phyloP scores from a whole-genome alignment of 2,329 filamentous ascomycete genomes.

The Exophiala bonariae region DNA sequence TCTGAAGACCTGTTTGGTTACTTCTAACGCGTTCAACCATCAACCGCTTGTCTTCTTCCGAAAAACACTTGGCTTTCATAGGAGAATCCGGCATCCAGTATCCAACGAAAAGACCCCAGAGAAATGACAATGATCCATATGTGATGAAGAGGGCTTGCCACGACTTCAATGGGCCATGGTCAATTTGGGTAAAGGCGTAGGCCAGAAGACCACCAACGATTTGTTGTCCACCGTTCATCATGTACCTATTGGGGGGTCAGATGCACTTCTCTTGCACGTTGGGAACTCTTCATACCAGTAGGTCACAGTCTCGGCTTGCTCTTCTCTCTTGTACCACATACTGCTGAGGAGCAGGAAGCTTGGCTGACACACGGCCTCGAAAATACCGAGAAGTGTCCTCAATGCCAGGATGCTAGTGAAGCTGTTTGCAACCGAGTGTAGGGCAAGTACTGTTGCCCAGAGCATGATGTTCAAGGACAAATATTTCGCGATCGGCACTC shows the following conservation, averaged over 20 bases:
- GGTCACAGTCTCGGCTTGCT: constrained; percentile 66
- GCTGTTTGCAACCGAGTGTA: constrained; percentile 61
- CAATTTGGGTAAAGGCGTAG: constrained; percentile 54
- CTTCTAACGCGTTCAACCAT: constrained; percentile 62
- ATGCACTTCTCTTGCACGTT: too few relatives aligned
- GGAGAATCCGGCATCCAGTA: constrained; percentile 68
- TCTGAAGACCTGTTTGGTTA: constrained; percentile 64
- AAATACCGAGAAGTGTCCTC: constrained; percentile 68
- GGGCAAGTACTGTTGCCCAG: constrained; percentile 63
- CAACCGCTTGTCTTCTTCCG: constrained; percentile 64
- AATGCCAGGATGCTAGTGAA: constrained; percentile 62
- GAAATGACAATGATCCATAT: constrained; percentile 63
- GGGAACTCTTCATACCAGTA: too few relatives aligned
- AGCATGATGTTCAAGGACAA: constrained; percentile 63
- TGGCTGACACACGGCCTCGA: constrained; percentile 70
- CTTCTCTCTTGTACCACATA: constrained; percentile 71
- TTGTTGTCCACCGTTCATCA: constrained; percentile 77
- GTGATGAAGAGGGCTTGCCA: constrained; percentile 71
- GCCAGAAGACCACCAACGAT: constrained; percentile 71
- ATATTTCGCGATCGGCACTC: constrained; percentile 68
- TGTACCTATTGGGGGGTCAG: too few relatives aligned
- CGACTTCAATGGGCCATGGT: constrained; percentile 54
- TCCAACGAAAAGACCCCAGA: constrained; percentile 66
- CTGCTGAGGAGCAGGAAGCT: constrained; percentile 65
- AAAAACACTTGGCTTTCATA: constrained; percentile 70